Conservation (phyloP, 805 yeast genomes). For the Wickerhamomyces strasburgensis region DNA sequence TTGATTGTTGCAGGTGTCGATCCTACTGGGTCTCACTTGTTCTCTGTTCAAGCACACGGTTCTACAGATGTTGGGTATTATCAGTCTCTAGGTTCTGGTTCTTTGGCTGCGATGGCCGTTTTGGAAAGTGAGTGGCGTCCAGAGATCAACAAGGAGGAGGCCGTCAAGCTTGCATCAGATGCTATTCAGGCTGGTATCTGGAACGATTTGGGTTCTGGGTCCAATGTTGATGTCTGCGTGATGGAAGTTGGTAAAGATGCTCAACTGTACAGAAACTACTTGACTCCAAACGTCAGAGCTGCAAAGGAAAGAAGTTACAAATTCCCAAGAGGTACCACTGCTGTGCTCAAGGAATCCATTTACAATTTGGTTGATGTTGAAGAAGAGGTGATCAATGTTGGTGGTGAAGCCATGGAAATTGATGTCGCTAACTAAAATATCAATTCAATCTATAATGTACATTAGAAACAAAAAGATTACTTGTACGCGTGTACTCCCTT, state of each 20-base stretch:
- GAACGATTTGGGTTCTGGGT: constrained; percentile 98
- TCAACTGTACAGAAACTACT: constrained; percentile 74
- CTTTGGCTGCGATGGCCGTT: constrained; percentile 98
- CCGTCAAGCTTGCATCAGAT: constrained; percentile 83
- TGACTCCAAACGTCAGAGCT: constrained; percentile 86
- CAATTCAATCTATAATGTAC: background rate
- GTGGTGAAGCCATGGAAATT: constrained; percentile 46
- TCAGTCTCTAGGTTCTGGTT: constrained; percentile 92
- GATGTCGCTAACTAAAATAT: constrained; percentile 27
- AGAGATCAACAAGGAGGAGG: constrained; percentile 78
- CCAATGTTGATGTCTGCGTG: constrained; percentile 95
- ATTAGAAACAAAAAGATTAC: no score
- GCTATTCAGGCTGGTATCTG: constrained; percentile 98
- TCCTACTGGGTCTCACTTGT: constrained; percentile 91
- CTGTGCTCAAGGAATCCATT: constrained; percentile 64
- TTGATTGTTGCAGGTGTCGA: constrained; percentile 97
- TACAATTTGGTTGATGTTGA: constrained; percentile 63
- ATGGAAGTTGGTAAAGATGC: constrained; percentile 94
- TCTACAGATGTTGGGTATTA: constrained; percentile 95
- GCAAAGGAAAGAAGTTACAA: constrained; percentile 78
- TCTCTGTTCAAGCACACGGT: constrained; percentile 96
- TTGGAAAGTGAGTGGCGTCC: constrained; percentile 84
- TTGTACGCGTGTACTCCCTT: no score
- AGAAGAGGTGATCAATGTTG: constrained; percentile 47
- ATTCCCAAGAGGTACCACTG: constrained; percentile 93